phyloP scores from a whole-genome alignment of 2,329 filamentous ascomycete species.

The Ceratocystis destructans region DNA sequence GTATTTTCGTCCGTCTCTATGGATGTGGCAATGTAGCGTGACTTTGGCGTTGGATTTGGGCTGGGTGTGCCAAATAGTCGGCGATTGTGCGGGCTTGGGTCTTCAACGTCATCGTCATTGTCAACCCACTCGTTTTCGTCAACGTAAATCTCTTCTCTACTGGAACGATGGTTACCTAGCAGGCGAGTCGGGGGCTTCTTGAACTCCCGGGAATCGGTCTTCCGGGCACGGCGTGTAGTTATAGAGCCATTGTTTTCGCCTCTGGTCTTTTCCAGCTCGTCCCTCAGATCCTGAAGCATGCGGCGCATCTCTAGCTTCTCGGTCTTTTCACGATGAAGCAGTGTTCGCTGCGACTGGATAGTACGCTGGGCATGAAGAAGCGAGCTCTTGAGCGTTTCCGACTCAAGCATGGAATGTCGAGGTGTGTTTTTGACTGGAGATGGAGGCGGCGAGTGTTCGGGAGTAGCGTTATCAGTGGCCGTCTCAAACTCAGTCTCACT shows the following conservation, averaged over 20 bases:
- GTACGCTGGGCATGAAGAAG: constrained; percentile 89
- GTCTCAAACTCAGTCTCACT: constrained; percentile 52
- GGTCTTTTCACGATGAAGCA: constrained; percentile 93
- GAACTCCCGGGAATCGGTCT: constrained; percentile 50
- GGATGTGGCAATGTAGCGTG: not conserved
- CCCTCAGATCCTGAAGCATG: constrained; percentile 86
- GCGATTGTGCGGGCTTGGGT: constrained; percentile 7
- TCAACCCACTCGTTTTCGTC: constrained; percentile 90
- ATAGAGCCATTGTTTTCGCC: constrained; percentile 34
- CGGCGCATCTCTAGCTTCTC: constrained; percentile 93
- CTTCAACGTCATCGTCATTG: constrained; percentile 36
- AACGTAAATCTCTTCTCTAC: constrained; percentile 62
- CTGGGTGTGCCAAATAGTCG: constrained; percentile 18
- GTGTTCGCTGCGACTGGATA: constrained; percentile 89
- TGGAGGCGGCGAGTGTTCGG: constrained; percentile 78
- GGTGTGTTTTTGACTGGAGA: constrained; percentile 81
- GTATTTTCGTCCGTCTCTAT: constrained; percentile 33
- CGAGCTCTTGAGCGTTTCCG: constrained; percentile 88
- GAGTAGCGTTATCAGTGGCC: constrained; percentile 56
- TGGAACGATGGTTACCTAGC: constrained; percentile 60
- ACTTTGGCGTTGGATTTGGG: constrained; percentile 9
- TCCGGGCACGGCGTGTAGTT: constrained; percentile 44
- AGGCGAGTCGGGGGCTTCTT: constrained; percentile 63
- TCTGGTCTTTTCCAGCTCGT: constrained; percentile 68
- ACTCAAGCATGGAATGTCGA: constrained; percentile 80